A percentile compares a stretch with the other conserved stretches of the same genome.
phyloP scores from a whole-genome alignment of 495 filamentous ascomycete genomes.

The Letharia lupina region DNA sequence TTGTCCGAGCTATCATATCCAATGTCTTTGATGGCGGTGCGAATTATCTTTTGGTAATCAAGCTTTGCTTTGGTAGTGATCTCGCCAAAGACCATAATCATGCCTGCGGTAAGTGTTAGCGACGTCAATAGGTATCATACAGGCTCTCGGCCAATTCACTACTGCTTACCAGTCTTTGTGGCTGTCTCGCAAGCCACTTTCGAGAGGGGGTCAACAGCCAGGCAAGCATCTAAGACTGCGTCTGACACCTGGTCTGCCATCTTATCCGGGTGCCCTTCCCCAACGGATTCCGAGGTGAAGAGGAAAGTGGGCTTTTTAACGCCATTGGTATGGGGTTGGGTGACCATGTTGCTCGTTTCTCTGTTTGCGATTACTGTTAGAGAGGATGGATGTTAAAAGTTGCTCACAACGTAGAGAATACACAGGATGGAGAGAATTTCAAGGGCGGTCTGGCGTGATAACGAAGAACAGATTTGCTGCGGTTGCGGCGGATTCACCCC shows the following conservation, averaged over 20 bases:
- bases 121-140: background rate
- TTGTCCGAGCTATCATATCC: conserved; percentile 94
- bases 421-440: background rate
- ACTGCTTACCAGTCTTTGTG: conserved; percentile 75
- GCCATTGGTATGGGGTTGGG: conserved; percentile 35
- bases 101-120: conserved; percentile 40
- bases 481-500: background rate
- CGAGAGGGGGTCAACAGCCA: conserved; percentile 86
- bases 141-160: background rate
- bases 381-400: background rate
- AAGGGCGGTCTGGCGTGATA: background rate
- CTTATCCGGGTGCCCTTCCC: conserved; percentile 97
- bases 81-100: conserved; percentile 99
- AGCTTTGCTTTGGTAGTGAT: conserved; percentile 92
- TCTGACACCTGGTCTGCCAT: conserved; percentile 98
- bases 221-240: conserved; percentile 96
- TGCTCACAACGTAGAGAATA: background rate
- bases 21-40: conserved; percentile 92
- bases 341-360: conserved; percentile 52
- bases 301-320: conserved; percentile 68
- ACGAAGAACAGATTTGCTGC: background rate
- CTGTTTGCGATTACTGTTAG: background rate
- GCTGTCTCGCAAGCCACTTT: conserved; percentile 98
- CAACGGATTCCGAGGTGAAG: conserved; percentile 98
- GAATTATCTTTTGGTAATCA: conserved; percentile 98